A percentile compares a stretch with the other conserved stretches of the same genome.
These are phyloP conservation scores for Nidularia pulvinata DNA, from an alignment of 768 basidiomycete genomes.

Conservation along the genomic window DNA sequence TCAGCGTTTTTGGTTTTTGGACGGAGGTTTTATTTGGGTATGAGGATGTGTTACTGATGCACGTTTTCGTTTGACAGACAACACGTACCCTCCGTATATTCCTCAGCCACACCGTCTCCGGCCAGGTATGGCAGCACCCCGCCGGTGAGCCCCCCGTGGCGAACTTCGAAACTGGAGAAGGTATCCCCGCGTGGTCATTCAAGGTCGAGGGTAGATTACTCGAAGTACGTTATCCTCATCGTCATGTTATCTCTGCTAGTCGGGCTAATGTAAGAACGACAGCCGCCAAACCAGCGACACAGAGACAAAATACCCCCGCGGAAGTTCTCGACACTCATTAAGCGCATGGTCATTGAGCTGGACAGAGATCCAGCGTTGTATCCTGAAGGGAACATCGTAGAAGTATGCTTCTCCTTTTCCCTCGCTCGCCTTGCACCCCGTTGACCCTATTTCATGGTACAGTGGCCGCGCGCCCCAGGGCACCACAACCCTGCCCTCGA, in stretches of 20 bases:
- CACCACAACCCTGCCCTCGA: slow-evolving; percentile 66
- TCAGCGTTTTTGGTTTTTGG: neutral
- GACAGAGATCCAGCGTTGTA: slow-evolving; percentile 83
- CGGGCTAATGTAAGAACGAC: neutral
- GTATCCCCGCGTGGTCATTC: slow-evolving; percentile 88
- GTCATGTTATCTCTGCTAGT: too few species aligned
- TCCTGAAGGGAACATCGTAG: slow-evolving; percentile 86
- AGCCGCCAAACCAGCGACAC: slow-evolving; percentile 63
- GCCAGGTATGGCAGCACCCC: slow-evolving; percentile 86
- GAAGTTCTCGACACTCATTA: slow-evolving; percentile 87
- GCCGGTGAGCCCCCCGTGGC: slow-evolving; percentile 43
- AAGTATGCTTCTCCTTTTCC: slow-evolving; percentile 58
- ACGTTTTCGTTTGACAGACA: slow-evolving; percentile 44
- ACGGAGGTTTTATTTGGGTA: neutral
- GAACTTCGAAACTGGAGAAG: slow-evolving; percentile 81
- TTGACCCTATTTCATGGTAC: too few species aligned
- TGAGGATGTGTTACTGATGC: neutral
- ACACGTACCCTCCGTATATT: slow-evolving; percentile 85
- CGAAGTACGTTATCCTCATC: slow-evolving; percentile 70
- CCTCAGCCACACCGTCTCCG: slow-evolving; percentile 84
- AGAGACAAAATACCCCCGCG: slow-evolving; percentile 62
- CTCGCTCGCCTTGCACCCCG: too few species aligned
- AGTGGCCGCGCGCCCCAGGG: slow-evolving; percentile 68
- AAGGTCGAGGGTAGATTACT: slow-evolving; percentile 87
- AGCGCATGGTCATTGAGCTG: slow-evolving; percentile 82